A percentile compares a stretch with the other conserved stretches of the same genome.
These are phyloP conservation scores for Hyphopichia khmerensis DNA, from an alignment of 1,139 yeast species.

Conservation along the genomic window DNA sequence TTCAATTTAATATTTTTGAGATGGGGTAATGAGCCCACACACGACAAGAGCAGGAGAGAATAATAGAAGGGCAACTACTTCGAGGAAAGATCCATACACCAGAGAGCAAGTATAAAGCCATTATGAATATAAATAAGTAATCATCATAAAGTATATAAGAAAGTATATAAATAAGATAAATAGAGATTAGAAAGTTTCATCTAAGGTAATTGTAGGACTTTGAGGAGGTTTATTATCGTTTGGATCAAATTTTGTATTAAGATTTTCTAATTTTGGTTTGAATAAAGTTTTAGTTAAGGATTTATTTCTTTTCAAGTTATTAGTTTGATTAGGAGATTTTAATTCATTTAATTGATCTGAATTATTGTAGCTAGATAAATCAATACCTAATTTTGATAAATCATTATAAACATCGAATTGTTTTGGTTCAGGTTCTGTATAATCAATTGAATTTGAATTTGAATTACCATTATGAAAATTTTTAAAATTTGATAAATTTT, in stretches of 20 bases:
- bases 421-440: slow-evolving; percentile 42
- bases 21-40: no score
- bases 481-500: slow-evolving; percentile 26
- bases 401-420: slow-evolving; percentile 27
- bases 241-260: slow-evolving; percentile 4
- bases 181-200: slow-evolving; percentile 22
- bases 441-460: slow-evolving; percentile 15
- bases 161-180: no score
- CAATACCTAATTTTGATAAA: slow-evolving; percentile 31
- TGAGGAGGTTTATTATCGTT: slow-evolving; percentile 13
- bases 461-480: slow-evolving; percentile 17
- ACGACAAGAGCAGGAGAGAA: no score
- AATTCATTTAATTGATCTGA: slow-evolving; percentile 23
- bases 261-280: slow-evolving; percentile 29
- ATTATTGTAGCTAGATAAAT: slow-evolving; percentile 22
- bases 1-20: no score
- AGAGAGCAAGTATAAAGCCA: no score
- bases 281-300: slow-evolving; percentile 37
- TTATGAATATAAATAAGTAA: no score
- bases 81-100: background rate
- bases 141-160: no score
- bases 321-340: slow-evolving; percentile 5
- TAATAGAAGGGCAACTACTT: no score
- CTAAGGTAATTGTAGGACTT: slow-evolving; percentile 44
- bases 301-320: slow-evolving; percentile 15